Conservation (phyloP, 768 basidiomycete species). For the Harrya chromipes region DNA sequence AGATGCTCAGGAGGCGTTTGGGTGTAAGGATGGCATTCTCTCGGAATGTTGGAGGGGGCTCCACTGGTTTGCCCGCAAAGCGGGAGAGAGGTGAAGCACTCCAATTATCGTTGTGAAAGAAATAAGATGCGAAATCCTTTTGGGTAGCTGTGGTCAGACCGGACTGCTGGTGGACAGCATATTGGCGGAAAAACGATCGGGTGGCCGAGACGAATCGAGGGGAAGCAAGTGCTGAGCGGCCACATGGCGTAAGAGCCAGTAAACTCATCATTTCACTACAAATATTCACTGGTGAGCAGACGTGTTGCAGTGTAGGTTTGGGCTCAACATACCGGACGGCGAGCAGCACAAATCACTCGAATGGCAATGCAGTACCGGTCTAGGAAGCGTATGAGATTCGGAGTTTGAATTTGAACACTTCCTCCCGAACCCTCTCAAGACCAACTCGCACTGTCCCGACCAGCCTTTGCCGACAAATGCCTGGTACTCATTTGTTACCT, state of each 20-base stretch:
- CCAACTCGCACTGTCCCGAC: neutral
- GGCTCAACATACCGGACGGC: constrained; percentile 3
- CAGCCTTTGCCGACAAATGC: constrained; percentile 33
- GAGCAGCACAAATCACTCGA: neutral
- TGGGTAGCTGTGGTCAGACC: constrained; percentile 16
- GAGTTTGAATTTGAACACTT: constrained; percentile 33
- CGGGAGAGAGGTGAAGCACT: constrained; percentile 15
- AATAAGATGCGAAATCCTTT: constrained; percentile 48
- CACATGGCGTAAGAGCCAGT: constrained; percentile 8
- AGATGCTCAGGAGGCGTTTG: constrained; percentile 56
- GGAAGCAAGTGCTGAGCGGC: constrained; percentile 10
- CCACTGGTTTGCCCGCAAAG: constrained; percentile 11
- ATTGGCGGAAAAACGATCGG: constrained; percentile 9
- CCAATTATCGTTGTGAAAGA: constrained; percentile 64
- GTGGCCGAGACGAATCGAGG: constrained; percentile 1
- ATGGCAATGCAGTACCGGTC: neutral
- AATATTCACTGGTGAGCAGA: neutral
- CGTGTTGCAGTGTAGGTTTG: neutral
- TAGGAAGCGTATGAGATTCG: constrained; percentile 13
- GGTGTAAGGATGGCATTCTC: constrained; percentile 45
- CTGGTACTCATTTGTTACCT: constrained; percentile 85
- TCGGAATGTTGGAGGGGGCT: constrained; percentile 30
- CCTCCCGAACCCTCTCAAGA: constrained; percentile 6
- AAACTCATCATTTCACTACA: constrained; percentile 20
- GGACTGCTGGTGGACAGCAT: neutral